Conservation (phyloP, 306 rosid genomes). For the Sphenostylis stenocarpa region DNA sequence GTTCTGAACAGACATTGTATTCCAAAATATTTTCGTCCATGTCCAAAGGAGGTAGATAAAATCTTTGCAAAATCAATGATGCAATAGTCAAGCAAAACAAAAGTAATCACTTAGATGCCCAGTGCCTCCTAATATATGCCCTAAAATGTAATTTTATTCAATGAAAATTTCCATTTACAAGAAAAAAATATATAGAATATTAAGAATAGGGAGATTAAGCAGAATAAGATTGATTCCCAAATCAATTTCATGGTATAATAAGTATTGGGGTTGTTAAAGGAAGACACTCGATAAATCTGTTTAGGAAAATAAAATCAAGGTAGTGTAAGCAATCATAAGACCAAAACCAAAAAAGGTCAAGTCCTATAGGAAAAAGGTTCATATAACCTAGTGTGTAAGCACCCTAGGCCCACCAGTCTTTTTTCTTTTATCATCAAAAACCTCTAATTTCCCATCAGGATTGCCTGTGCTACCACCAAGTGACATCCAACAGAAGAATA, state of each 20-base stretch:
- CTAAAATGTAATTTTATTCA: not conserved
- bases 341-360: not conserved
- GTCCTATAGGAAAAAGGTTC: not conserved
- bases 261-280: not conserved
- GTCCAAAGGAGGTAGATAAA: not conserved
- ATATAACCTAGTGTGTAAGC: not conserved
- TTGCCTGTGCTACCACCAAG: slow-evolving; percentile 5
- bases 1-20: slow-evolving; percentile 10
- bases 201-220: not conserved
- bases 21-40: not conserved
- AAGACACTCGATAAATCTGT: not conserved
- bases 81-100: slow-evolving; percentile 6
- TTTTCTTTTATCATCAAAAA: not conserved
- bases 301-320: slow-evolving; percentile 6
- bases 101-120: not conserved
- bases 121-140: not conserved
- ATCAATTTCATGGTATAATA: not conserved
- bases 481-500: not conserved
- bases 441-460: slow-evolving; percentile 8
- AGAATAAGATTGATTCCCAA: slow-evolving; percentile 14
- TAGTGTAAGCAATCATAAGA: not conserved
- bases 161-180: not conserved
- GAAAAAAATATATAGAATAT: not conserved
- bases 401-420: not conserved
- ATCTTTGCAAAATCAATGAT: not conserved